Evolutionary conservation across 202 grass and related monocot genomes (phyloP).

Genomic region (Setaria italica): DNA sequence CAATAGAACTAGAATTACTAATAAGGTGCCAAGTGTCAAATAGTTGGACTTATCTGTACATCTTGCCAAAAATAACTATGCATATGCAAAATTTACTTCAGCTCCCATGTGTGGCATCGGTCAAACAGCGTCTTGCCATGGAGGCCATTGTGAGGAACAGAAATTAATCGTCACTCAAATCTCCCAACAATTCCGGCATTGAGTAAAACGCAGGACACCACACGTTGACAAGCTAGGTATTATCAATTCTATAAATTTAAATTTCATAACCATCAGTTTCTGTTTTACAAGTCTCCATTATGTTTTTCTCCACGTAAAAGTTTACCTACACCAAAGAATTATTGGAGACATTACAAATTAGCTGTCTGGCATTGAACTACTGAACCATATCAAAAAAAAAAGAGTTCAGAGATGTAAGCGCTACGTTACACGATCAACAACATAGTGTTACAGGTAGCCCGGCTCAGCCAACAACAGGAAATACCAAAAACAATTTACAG

Average conservation of each 20-base stretch:
- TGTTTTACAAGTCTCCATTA: constrained; percentile 48
- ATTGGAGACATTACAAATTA: constrained; percentile 48
- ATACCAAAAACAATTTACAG: constrained; percentile 50
- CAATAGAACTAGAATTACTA: too few species aligned
- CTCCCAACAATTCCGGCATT: not conserved
- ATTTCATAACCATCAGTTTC: not conserved
- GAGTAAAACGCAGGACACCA: not conserved
- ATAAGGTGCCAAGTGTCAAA: too few species aligned
- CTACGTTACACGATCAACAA: constrained; percentile 38
- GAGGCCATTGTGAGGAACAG: not conserved
- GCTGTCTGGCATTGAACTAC: constrained; percentile 28
- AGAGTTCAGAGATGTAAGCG: not conserved
- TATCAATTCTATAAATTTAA: constrained; percentile 10
- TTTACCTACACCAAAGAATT: constrained; percentile 49
- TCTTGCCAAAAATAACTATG: too few species aligned
- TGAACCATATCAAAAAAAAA: constrained; percentile 42
- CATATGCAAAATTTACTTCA: too few species aligned
- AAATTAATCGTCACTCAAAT: not conserved
- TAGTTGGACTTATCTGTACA: too few species aligned
- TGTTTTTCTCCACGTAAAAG: constrained; percentile 33
- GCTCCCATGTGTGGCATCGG: too few species aligned
- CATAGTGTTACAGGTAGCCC: constrained; percentile 41
- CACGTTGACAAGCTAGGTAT: not conserved
- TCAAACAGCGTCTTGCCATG: too few species aligned
- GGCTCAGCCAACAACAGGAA: constrained; percentile 41